phyloP scores from a whole-genome alignment of 192 early-diverging fungal genomes.

The Coemansia sp. region DNA sequence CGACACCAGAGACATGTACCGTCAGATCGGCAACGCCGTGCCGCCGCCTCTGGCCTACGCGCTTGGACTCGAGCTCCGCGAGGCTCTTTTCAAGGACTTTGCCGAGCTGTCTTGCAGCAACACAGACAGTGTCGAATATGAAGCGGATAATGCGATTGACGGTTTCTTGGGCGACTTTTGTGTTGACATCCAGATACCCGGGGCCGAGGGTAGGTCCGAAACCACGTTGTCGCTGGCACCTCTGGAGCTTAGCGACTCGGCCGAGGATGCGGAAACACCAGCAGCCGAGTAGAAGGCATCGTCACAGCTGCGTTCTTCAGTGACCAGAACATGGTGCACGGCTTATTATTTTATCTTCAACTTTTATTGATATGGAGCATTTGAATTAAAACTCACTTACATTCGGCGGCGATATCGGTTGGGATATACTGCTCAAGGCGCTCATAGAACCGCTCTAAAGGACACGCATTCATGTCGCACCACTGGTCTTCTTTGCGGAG shows the following conservation, averaged over 20 bases:
- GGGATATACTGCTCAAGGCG: conserved; percentile 37
- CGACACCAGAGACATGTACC: conserved; percentile 55
- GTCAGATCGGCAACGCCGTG: conserved; percentile 72
- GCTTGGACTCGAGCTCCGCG: conserved; percentile 54
- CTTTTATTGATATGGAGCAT: too few relatives aligned
- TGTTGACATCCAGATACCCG: conserved; percentile 11
- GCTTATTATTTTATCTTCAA: background rate
- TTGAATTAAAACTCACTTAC: conserved; percentile 4
- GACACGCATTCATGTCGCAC: conserved; percentile 50
- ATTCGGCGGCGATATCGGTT: conserved; percentile 32
- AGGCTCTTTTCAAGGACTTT: conserved; percentile 53
- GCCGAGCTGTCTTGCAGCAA: conserved; percentile 2
- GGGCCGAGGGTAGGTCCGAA: background rate
- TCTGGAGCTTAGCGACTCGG: background rate
- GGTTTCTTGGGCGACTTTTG: conserved; percentile 27
- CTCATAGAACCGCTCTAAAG: conserved; percentile 36
- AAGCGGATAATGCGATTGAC: background rate
- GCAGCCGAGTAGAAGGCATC: background rate
- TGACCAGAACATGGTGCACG: background rate
- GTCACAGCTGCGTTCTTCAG: background rate
- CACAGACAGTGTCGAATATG: background rate
- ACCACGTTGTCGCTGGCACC: background rate
- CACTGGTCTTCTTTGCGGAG: conserved; percentile 23
- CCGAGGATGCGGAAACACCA: background rate
- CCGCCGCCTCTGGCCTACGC: conserved; percentile 65